phyloP scores from a whole-genome alignment of 2,329 filamentous ascomycete species.

The Fusarium sp. region DNA sequence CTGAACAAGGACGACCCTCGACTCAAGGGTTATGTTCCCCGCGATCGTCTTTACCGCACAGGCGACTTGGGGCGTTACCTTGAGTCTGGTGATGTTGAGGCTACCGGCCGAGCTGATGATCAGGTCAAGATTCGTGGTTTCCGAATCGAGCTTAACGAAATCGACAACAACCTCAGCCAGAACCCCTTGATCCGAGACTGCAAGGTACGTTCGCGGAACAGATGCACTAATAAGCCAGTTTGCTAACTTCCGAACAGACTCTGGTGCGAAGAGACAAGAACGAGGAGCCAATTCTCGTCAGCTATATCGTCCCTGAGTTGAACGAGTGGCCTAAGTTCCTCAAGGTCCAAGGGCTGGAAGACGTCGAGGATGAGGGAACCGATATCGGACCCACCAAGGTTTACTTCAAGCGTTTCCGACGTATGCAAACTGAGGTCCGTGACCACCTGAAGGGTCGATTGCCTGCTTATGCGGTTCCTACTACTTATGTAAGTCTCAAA shows the following conservation, averaged over 20 bases:
- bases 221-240: not conserved
- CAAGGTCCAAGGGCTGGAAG: conserved; percentile 63
- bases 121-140: conserved; percentile 98
- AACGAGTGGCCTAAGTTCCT: conserved; percentile 78
- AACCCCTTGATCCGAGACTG: conserved; percentile 84
- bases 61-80: conserved; percentile 79
- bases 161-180: conserved; percentile 83
- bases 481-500: conserved; percentile 50
- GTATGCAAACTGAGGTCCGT: conserved; percentile 60
- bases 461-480: conserved; percentile 52
- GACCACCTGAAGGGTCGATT: conserved; percentile 39
- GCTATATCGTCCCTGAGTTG: conserved; percentile 81
- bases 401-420: conserved; percentile 59
- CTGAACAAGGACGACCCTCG: conserved; percentile 73
- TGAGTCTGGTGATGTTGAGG: conserved; percentile 76
- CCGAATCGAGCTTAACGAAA: conserved; percentile 91
- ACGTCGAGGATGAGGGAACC: conserved; percentile 64
- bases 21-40: conserved; percentile 69
- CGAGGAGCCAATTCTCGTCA: conserved; percentile 85
- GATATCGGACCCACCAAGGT: conserved; percentile 58
- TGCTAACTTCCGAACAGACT: conserved; percentile 58
- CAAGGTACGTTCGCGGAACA: conserved; percentile 53
- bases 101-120: conserved; percentile 82
- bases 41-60: conserved; percentile 87
- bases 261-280: conserved; percentile 66